Evolutionary conservation across 208 protist genomes (phyloP).

Genomic region (Trypanosoma melophagium): DNA sequence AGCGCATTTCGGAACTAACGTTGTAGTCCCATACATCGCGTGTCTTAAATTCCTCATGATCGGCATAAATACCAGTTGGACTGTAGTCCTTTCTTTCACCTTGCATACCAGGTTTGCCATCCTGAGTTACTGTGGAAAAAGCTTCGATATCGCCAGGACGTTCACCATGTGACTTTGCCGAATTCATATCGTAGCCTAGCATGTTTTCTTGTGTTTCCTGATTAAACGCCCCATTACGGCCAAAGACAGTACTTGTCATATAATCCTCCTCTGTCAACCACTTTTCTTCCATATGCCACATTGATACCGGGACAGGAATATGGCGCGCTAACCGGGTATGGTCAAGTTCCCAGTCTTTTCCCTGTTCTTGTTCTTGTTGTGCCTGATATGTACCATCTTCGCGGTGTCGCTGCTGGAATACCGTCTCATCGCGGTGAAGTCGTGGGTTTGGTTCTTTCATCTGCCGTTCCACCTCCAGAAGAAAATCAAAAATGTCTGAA

Average conservation of each 20-base stretch:
- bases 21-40: slow-evolving; percentile 84
- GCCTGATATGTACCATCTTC: slow-evolving; percentile 36
- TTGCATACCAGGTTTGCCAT: slow-evolving; percentile 65
- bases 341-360: slow-evolving; percentile 77
- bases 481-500: slow-evolving; percentile 85
- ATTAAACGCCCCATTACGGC: slow-evolving; percentile 78
- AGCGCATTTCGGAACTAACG: slow-evolving; percentile 72
- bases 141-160: slow-evolving; percentile 65
- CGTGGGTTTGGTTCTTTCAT: slow-evolving; percentile 69
- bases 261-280: slow-evolving; percentile 90
- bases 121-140: slow-evolving; percentile 44
- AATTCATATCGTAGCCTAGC: slow-evolving; percentile 87
- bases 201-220: slow-evolving; percentile 87
- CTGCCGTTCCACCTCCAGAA: slow-evolving; percentile 89
- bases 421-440: slow-evolving; percentile 64
- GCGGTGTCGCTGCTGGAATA: slow-evolving; percentile 59
- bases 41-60: slow-evolving; percentile 79
- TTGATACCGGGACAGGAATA: slow-evolving; percentile 77
- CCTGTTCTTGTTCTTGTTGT: slow-evolving; percentile 10
- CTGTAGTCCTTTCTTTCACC: slow-evolving; percentile 83
- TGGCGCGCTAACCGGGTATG: slow-evolving; percentile 77
- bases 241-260: slow-evolving; percentile 80
- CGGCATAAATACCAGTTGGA: slow-evolving; percentile 77
- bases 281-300: slow-evolving; percentile 91
- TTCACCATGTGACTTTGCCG: slow-evolving; percentile 70